Percentiles rank a stretch among this genome's conserved stretches.
Evolutionary conservation across 495 filamentous ascomycete genomes (phyloP).

Genomic region (Penicillium maclennaniae): DNA sequence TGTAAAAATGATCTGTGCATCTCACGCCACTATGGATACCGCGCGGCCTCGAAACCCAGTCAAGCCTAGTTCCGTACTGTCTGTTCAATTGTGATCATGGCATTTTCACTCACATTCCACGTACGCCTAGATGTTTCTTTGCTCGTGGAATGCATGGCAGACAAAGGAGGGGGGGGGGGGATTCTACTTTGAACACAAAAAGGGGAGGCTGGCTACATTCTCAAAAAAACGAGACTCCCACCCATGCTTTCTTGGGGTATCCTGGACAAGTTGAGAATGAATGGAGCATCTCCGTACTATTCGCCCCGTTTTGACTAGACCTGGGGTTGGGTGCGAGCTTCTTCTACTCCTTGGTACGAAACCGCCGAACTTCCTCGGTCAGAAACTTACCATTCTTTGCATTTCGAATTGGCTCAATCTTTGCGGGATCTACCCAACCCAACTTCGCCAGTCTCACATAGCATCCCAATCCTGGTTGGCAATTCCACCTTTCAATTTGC

Average conservation of each 20-base stretch:
- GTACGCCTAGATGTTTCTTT: not conserved
- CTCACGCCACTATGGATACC: conserved; percentile 11
- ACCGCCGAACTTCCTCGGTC: not conserved
- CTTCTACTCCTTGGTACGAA: not conserved
- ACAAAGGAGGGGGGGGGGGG: conserved; percentile 1
- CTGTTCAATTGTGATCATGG: not conserved
- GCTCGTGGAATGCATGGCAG: conserved; percentile 8
- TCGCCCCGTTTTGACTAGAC: not conserved
- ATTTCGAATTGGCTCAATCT: not conserved
- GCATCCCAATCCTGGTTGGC: not conserved
- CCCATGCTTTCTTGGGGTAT: not conserved
- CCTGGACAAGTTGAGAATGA: not conserved
- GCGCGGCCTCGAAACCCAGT: conserved; percentile 5
- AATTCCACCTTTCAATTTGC: not conserved
- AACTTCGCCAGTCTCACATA: too few species aligned
- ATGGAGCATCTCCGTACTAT: not conserved
- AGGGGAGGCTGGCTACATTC: conserved; percentile 11
- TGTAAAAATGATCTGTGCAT: not conserved
- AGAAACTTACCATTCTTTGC: not conserved
- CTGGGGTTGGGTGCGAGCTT: not conserved
- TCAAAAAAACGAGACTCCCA: conserved; percentile 1
- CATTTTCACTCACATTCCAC: conserved; percentile 11
- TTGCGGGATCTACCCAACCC: not conserved
- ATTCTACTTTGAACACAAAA: not conserved
- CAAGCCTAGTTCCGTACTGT: not conserved